phyloP scores from a whole-genome alignment of 257 asterid genomes.

The Lithospermum erythrorhizon region DNA sequence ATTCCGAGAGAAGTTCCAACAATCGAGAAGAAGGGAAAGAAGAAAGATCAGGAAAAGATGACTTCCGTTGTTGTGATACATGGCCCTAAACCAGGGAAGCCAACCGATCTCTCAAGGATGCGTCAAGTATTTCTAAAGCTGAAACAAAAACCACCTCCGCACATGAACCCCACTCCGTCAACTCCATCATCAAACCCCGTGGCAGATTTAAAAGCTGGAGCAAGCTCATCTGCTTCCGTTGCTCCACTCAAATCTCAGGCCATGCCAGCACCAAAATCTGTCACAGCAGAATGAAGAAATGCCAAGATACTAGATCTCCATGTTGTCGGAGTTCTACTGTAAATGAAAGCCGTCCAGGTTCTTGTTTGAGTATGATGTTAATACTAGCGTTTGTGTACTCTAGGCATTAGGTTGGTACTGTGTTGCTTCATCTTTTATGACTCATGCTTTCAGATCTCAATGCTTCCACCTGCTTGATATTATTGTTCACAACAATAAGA shows the following conservation, averaged over 20 bases:
- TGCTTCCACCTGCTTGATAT: too few relatives aligned
- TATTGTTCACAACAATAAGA: too few relatives aligned
- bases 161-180: slow-evolving; percentile 1
- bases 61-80: slow-evolving; percentile 37
- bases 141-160: slow-evolving; percentile 12
- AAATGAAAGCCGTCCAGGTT: not conserved
- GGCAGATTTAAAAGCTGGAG: slow-evolving; percentile 4
- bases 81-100: slow-evolving; percentile 57
- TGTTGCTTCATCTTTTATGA: not conserved
- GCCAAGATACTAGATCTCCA: not conserved
- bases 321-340: not conserved
- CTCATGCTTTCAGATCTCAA: too few relatives aligned
- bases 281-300: not conserved
- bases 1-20: slow-evolving; percentile 44
- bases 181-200: not conserved
- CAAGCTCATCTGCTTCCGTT: not conserved
- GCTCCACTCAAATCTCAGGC: not conserved
- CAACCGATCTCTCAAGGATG: slow-evolving; percentile 15
- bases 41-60: slow-evolving; percentile 25
- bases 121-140: slow-evolving; percentile 9
- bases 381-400: too few relatives aligned
- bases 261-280: too few relatives aligned
- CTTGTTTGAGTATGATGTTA: not conserved
- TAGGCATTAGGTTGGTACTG: not conserved
- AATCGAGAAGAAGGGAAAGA: slow-evolving; percentile 40